A percentile compares a stretch with the other conserved stretches of the same genome.
phyloP scores from a whole-genome alignment of 2,329 filamentous ascomycete genomes.

The Leptosphaerulina australis region DNA sequence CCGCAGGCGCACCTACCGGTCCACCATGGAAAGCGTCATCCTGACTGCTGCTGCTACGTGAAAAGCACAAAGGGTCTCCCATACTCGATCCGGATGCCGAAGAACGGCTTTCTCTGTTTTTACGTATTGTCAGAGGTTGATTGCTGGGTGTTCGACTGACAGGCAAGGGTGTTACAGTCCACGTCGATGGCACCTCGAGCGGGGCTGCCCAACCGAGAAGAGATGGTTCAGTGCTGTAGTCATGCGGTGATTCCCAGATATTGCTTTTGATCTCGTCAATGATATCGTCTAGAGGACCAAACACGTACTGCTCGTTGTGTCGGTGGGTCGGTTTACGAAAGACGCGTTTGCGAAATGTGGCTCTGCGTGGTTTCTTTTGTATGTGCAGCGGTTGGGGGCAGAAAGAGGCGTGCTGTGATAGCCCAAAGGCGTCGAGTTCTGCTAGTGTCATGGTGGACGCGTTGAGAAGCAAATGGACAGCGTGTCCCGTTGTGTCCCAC shows the following conservation, averaged over 20 bases:
- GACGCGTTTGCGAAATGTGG: slow-evolving; percentile 34
- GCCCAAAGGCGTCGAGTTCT: slow-evolving; percentile 11
- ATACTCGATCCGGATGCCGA: slow-evolving; percentile 36
- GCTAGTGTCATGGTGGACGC: slow-evolving; percentile 23
- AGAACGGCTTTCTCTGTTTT: slow-evolving; percentile 41
- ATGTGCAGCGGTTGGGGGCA: slow-evolving; percentile 40
- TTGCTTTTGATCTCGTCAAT: slow-evolving; percentile 42
- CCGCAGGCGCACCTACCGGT: slow-evolving; percentile 10
- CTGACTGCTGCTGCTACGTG: slow-evolving; percentile 23
- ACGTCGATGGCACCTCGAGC: slow-evolving; percentile 29
- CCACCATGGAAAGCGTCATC: slow-evolving; percentile 11
- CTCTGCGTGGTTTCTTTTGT: slow-evolving; percentile 36
- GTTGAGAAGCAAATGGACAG: slow-evolving; percentile 17
- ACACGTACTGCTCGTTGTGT: slow-evolving; percentile 10
- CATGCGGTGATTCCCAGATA: slow-evolving; percentile 32
- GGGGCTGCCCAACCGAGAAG: slow-evolving; percentile 23
- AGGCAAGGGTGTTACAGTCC: slow-evolving; percentile 36
- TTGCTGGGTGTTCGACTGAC: slow-evolving; percentile 39
- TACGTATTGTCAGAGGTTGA: slow-evolving; percentile 42
- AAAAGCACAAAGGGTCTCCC: slow-evolving; percentile 20
- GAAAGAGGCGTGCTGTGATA: slow-evolving; percentile 24
- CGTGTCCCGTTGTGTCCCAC: slow-evolving; percentile 11
- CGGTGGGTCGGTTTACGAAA: slow-evolving; percentile 30
- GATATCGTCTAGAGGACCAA: slow-evolving; percentile 44
- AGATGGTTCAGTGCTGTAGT: slow-evolving; percentile 19